Base-by-base conservation (phyloP, 208 protist species). In the Naegleria gruberi region DNA sequence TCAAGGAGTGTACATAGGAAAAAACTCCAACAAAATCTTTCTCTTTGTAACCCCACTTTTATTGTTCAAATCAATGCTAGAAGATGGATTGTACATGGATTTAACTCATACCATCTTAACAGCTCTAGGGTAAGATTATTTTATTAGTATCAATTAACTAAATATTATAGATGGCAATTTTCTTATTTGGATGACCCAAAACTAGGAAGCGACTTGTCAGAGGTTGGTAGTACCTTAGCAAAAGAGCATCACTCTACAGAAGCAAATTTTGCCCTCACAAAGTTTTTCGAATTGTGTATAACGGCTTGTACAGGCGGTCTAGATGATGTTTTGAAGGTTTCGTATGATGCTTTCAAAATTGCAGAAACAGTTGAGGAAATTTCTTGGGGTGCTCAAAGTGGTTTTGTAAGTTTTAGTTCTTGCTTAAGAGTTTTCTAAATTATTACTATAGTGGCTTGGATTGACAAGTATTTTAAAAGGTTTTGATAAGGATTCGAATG, bases 1-100 rank as follows among this genome's bases (percentile, higher is more conserved):
- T 8, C 34, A 30, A 87, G 83, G 83, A 55, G 42, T 87, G 19
- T 55, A 55, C 40, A 34, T 87, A 6, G 83, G 83, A 55, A 87
- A 37, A 37, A 87, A 87, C 55, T 30, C 83, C 17, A 87, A 87
- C 83, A 87, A 87, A 41, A 41, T 87, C 6, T 87, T 44, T 41
- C 23, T 87, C 0, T 87, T 87, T 15, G 83, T 87, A 0, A 87
- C 83, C 12, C 83, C 83, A 42, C 30, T 87, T 7, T 40, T 87
- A 4, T 37, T 87, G 5, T 30, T 17, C 30, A 87, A 87, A 55
- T 34, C 42, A 10, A 87, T 87, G 41, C 15, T 87, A 3, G 43
- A 87, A 40, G 83, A 87, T 15, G 83, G 83, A 17, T 30, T 87
- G 26, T 87, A 23, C 10, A 17, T 6, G 0, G 26, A 40, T 40